Evolutionary conservation across 129 eudicot genomes (phyloP).

Genomic region (Chrysanthemum lavandulifolium): DNA sequence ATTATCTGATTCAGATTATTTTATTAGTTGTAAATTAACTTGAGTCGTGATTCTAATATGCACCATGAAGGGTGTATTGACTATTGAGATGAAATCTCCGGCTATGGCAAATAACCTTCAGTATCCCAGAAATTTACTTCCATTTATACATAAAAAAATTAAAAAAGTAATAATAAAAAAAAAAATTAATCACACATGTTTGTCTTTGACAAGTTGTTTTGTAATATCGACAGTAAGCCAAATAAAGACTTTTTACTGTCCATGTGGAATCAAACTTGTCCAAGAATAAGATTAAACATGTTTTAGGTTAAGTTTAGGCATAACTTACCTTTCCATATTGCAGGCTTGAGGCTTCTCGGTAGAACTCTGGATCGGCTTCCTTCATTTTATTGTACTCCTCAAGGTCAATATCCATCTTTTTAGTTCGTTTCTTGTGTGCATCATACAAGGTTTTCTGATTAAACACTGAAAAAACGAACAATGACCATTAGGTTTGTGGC

Average conservation of each 20-base stretch:
- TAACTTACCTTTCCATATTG: conserved; percentile 88
- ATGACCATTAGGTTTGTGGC: not conserved
- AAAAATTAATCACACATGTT: too few relatives aligned
- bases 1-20: too few relatives aligned
- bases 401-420: conserved; percentile 65
- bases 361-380: conserved; percentile 95
- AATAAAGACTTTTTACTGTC: too few relatives aligned
- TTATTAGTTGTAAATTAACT: too few relatives aligned
- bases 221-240: not conserved
- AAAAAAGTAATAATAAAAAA: too few relatives aligned
- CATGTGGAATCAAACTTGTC: too few relatives aligned
- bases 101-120: too few relatives aligned
- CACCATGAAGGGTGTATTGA: too few relatives aligned
- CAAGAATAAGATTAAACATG: not conserved
- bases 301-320: not conserved
- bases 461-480: conserved; percentile 51
- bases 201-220: not conserved
- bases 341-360: conserved; percentile 93
- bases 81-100: too few relatives aligned
- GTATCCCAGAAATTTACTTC: too few relatives aligned
- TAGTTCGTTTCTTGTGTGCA: conserved; percentile 93
- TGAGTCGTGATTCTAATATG: too few relatives aligned
- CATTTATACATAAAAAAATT: too few relatives aligned
- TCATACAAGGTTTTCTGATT: conserved; percentile 88
- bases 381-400: conserved; percentile 85